Evolutionary conservation across 2,329 filamentous ascomycete genomes (phyloP).

Genomic region (Microcyclosporella mali): DNA sequence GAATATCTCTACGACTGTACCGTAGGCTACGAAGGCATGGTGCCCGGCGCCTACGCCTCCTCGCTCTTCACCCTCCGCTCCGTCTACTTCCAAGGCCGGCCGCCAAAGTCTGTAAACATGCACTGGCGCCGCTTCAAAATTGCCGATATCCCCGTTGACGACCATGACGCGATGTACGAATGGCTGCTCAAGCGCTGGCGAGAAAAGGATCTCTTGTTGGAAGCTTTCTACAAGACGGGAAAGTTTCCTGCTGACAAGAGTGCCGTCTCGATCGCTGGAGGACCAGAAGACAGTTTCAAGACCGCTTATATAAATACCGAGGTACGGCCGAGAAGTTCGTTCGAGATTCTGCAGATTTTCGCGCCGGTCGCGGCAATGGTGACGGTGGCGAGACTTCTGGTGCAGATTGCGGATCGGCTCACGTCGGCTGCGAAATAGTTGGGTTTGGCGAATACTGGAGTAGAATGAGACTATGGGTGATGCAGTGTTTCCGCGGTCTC

Average conservation of each 20-base stretch:
- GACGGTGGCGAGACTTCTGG: conserved; percentile 31
- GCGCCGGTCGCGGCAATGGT: conserved; percentile 33
- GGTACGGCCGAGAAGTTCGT: conserved; percentile 34
- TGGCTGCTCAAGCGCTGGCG: conserved; percentile 84
- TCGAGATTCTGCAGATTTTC: conserved; percentile 42
- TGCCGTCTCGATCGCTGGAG: conserved; percentile 29
- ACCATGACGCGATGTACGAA: conserved; percentile 63
- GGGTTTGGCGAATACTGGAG: too few relatives aligned
- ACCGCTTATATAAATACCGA: conserved; percentile 44
- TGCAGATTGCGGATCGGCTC: conserved; percentile 28
- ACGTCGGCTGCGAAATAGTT: background rate
- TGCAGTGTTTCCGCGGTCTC: too few relatives aligned
- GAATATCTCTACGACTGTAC: conserved; percentile 91
- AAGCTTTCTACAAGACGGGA: conserved; percentile 66
- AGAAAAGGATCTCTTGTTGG: conserved; percentile 83
- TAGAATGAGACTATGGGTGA: too few relatives aligned
- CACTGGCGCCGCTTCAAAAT: conserved; percentile 86
- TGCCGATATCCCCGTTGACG: conserved; percentile 70
- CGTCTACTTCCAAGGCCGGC: conserved; percentile 81
- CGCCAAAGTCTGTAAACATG: conserved; percentile 92
- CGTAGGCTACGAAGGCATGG: conserved; percentile 87
- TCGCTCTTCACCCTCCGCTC: conserved; percentile 78
- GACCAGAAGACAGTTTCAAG: conserved; percentile 28
- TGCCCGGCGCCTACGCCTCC: conserved; percentile 74
- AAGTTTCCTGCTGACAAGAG: conserved; percentile 68